A percentile compares a stretch with the other conserved stretches of the same genome.
Conservation (phyloP, 2,329 filamentous ascomycete species). For the Penicillium sp. region DNA sequence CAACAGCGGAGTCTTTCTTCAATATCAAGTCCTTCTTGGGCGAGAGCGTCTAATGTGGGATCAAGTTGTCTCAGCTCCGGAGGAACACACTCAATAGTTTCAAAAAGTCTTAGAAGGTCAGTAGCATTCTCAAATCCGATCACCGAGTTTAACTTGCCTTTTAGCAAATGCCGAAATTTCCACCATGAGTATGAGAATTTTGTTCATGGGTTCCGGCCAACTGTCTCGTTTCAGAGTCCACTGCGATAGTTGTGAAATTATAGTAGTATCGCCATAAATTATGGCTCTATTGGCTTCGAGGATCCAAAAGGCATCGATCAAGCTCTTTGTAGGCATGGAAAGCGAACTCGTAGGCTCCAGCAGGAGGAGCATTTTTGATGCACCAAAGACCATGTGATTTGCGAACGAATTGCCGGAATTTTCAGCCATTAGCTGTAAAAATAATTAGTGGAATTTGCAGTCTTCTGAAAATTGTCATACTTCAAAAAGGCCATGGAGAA, state of each 20-base stretch:
- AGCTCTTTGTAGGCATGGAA: not conserved
- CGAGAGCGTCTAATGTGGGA: not conserved
- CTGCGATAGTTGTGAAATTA: not conserved
- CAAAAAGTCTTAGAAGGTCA: not conserved
- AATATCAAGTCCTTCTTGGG: not conserved
- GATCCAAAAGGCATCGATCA: not conserved
- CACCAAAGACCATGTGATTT: conserved; percentile 2
- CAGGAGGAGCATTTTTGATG: not conserved
- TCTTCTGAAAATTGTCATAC: not conserved
- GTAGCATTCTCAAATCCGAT: not conserved
- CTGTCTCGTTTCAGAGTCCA: not conserved
- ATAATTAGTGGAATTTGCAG: not conserved
- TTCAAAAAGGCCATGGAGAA: conserved; percentile 5
- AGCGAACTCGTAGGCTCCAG: not conserved
- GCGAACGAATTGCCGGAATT: conserved; percentile 3
- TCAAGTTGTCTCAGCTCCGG: not conserved
- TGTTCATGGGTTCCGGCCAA: not conserved
- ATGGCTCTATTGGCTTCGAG: not conserved
- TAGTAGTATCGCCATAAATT: not conserved
- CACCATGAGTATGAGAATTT: not conserved
- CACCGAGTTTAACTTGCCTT: not conserved
- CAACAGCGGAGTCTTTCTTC: not conserved
- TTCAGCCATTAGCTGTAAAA: not conserved
- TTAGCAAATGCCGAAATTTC: not conserved
- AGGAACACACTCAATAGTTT: not conserved